Percentiles rank a stretch among this genome's conserved stretches.
These are phyloP conservation scores for Giardia muris DNA, from an alignment of 208 protist species.

Conservation along the genomic window DNA sequence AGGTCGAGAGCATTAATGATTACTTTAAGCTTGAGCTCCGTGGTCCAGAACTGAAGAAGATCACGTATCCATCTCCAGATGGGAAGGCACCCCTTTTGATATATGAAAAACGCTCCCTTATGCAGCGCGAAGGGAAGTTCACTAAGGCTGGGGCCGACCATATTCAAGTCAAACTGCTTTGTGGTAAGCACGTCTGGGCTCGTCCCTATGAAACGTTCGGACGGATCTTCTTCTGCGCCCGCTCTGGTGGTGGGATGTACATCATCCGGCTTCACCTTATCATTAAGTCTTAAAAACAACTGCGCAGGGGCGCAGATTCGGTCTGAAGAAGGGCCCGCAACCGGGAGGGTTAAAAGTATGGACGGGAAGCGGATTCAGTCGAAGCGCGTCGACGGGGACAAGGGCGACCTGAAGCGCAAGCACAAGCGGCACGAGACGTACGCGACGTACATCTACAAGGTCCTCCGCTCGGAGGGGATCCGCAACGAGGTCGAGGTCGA, in stretches of 20 bases:
- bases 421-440: constrained; percentile 1
- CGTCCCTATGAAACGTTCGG: background rate
- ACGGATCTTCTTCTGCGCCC: background rate
- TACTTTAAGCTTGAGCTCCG: background rate
- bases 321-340: background rate
- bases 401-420: constrained; percentile 9
- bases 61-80: background rate
- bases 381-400: background rate
- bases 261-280: too few relatives aligned
- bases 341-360: background rate
- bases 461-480: constrained; percentile 37
- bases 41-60: background rate
- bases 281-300: too few relatives aligned
- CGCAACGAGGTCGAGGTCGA: constrained; percentile 41
- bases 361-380: background rate
- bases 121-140: background rate
- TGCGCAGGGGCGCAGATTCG: background rate
- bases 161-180: background rate
- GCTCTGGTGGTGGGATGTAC: too few relatives aligned
- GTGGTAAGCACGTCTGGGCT: background rate
- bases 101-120: background rate
- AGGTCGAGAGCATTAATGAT: background rate
- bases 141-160: background rate
- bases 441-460: constrained; percentile 42
- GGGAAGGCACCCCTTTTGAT: background rate